phyloP scores from a whole-genome alignment of 495 filamentous ascomycete species.

The Penicillium riverlandense region DNA sequence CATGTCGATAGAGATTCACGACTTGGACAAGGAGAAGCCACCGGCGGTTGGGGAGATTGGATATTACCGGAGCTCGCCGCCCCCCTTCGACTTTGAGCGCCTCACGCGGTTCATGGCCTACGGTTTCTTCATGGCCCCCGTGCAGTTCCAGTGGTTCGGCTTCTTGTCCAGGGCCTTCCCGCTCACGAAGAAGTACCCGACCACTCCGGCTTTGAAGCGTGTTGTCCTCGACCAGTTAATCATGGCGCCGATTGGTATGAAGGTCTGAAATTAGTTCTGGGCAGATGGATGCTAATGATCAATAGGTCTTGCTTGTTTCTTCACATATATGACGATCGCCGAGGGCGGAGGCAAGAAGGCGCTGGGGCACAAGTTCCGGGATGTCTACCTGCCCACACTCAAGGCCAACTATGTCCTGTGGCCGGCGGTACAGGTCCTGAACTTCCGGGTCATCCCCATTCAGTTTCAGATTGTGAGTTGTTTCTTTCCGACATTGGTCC shows the following conservation, averaged over 20 bases:
- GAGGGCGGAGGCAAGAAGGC: slow-evolving; percentile 85
- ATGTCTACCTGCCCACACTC: slow-evolving; percentile 87
- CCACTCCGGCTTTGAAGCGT: slow-evolving; percentile 74
- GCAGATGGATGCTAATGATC: slow-evolving; percentile 6
- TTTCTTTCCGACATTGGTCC: background rate
- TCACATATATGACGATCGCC: slow-evolving; percentile 92
- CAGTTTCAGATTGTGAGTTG: slow-evolving; percentile 91
- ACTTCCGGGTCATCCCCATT: slow-evolving; percentile 90
- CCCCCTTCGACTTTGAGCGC: slow-evolving; percentile 92
- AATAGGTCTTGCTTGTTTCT: slow-evolving; percentile 78
- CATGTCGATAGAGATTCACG: slow-evolving; percentile 81
- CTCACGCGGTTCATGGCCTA: slow-evolving; percentile 92
- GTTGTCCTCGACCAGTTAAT: slow-evolving; percentile 92
- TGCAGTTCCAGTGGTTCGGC: slow-evolving; percentile 96
- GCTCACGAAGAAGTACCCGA: slow-evolving; percentile 66
- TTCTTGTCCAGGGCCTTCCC: slow-evolving; percentile 82
- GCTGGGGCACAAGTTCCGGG: slow-evolving; percentile 76
- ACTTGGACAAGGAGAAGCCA: slow-evolving; percentile 78
- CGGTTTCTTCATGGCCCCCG: slow-evolving; percentile 88
- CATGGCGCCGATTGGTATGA: slow-evolving; percentile 81
- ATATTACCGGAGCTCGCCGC: slow-evolving; percentile 55
- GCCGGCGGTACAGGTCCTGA: slow-evolving; percentile 94
- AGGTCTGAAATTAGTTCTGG: background rate
- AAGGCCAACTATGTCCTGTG: slow-evolving; percentile 96
- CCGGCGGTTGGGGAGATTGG: slow-evolving; percentile 60